Percentiles rank a stretch among this genome's conserved stretches.
Conservation (phyloP, 495 filamentous ascomycete genomes). For the Jackrogersella multiformis region DNA sequence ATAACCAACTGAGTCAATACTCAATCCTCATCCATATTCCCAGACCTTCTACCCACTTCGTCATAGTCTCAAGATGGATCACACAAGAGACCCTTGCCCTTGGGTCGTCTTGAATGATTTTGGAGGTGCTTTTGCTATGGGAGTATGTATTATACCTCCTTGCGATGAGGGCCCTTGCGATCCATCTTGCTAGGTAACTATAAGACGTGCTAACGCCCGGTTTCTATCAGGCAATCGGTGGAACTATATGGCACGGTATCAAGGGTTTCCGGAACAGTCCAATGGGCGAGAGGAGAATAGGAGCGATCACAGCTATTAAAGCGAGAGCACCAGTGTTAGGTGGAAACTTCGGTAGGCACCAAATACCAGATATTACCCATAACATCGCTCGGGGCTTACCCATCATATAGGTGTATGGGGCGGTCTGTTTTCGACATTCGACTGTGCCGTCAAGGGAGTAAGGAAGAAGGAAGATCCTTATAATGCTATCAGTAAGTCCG, state of each 20-base stretch:
- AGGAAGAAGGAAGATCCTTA: conserved; percentile 97
- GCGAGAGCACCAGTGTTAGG: conserved; percentile 93
- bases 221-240: conserved; percentile 77
- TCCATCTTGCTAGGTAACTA: not conserved
- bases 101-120: conserved; percentile 97
- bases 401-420: conserved; percentile 74
- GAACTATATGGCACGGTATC: conserved; percentile 96
- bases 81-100: conserved; percentile 89
- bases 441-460: conserved; percentile 96
- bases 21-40: not conserved
- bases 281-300: conserved; percentile 94
- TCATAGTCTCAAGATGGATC: conserved; percentile 66
- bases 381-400: conserved; percentile 2
- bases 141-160: conserved; percentile 66
- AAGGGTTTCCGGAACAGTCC: conserved; percentile 92
- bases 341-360: conserved; percentile 82
- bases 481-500: conserved; percentile 75
- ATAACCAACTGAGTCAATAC: not conserved
- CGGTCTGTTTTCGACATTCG: conserved; percentile 90
- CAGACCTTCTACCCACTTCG: conserved; percentile 1
- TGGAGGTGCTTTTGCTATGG: conserved; percentile 97
- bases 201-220: not conserved
- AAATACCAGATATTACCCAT: not conserved
- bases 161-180: too few relatives aligned
- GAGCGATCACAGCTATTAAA: conserved; percentile 96